Evolutionary conservation across 345 rosid genomes (phyloP).

Genomic region (Dipteronia sinensis): DNA sequence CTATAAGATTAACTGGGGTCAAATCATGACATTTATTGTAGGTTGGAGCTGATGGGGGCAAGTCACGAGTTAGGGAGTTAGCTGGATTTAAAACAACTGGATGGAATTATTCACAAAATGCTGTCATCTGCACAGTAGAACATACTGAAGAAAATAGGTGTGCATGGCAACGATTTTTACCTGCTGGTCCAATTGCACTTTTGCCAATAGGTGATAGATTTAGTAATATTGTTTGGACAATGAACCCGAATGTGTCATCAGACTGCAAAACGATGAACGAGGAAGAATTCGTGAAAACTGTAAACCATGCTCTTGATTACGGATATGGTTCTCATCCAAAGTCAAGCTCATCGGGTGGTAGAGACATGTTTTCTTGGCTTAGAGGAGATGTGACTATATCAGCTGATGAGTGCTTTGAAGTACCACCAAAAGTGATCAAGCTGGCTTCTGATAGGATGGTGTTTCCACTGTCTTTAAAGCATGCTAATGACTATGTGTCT

Average conservation of each 20-base stretch:
- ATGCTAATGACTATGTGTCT: slow-evolving; percentile 69
- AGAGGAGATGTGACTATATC: slow-evolving; percentile 44
- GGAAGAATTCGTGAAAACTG: slow-evolving; percentile 70
- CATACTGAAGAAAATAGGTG: slow-evolving; percentile 64
- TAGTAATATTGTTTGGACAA: slow-evolving; percentile 96
- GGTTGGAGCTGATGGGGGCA: slow-evolving; percentile 97
- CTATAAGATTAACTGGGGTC: not conserved
- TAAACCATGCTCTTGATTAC: slow-evolving; percentile 77
- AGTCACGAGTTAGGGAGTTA: slow-evolving; percentile 84
- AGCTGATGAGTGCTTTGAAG: slow-evolving; percentile 62
- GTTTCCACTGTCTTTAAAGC: slow-evolving; percentile 84
- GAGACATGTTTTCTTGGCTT: slow-evolving; percentile 61
- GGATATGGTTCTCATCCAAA: slow-evolving; percentile 86
- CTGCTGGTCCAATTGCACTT: slow-evolving; percentile 91
- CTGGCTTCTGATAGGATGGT: slow-evolving; percentile 80
- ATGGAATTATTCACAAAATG: slow-evolving; percentile 91
- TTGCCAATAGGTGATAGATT: slow-evolving; percentile 81
- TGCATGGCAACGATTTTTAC: slow-evolving; percentile 96
- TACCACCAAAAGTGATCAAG: slow-evolving; percentile 76
- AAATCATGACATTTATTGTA: slow-evolving; percentile 32
- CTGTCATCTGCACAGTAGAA: slow-evolving; percentile 89
- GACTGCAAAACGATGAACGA: slow-evolving; percentile 72
- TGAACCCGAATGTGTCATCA: slow-evolving; percentile 74
- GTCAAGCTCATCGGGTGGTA: slow-evolving; percentile 40
- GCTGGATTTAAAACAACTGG: slow-evolving; percentile 83